Evolutionary conservation across 2,329 filamentous ascomycete genomes (phyloP), one percentile per base, ranked within the genome.

Genomic region (Arthrinium puccinioides): DNA sequence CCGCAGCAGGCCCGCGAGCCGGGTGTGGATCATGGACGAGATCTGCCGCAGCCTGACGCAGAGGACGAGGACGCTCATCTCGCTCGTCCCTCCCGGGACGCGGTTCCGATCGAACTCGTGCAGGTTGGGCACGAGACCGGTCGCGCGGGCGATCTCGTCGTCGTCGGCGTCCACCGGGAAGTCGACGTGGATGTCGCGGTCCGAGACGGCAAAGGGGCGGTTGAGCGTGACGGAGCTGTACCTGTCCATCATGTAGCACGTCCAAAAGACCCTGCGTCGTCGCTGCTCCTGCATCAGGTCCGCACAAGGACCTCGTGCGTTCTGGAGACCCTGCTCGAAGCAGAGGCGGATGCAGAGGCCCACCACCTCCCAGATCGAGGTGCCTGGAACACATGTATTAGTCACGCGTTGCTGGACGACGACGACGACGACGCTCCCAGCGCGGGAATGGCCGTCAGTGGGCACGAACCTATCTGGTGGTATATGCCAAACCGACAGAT

Each of bases 161-260:
- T 63, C 60, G 18, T 57, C 49, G 0, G 52, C 53, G 25, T 62
- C 50, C 5, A 54, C 50, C 0, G 63, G 63, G 15, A 67, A 51
- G 4, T 43, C 44, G 7, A 63, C 50, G 3, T 51, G 45, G 19
- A 68, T 64, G 15, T 63, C 60, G 14, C 48, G 40, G 36, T 68
- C 65, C 1, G 54, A 46, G 6, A 68, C 62, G 1, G 64, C 59
- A 38, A 64, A 64, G 0, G 63, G 64, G 2, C 64, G 58, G 23
- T 56, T 59, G 1, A 68, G 48, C 2, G 60, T 62, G 0, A 55
- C 57, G 2, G 64, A 67, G 40, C 59, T 66, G 29, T 68, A 67
- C 14, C 63, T 50, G 39, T 67, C 63, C 11, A 66, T 58, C n/a
- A 66, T 53, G 36, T 67, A 68, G 43, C 60, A 64, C 26, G 63